Conservation (phyloP, 441 rosid genomes). For the Breynia disticha region DNA sequence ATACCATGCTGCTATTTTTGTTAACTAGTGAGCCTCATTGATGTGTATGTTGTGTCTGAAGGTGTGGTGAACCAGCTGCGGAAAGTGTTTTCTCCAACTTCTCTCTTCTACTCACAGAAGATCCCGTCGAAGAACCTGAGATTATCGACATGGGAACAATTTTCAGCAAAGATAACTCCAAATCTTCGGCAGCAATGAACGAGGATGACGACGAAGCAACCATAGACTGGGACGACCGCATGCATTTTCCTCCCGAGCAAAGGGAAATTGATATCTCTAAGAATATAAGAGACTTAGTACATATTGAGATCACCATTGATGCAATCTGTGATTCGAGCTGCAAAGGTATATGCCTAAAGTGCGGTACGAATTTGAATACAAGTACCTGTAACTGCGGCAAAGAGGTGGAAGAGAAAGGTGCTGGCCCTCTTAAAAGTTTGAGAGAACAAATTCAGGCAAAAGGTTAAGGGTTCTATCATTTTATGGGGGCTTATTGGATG, state of each 20-base stretch:
- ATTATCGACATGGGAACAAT: slow-evolving; percentile 42
- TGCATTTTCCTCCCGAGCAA: slow-evolving; percentile 55
- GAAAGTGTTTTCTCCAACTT: slow-evolving; percentile 69
- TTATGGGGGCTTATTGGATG: too few relatives aligned
- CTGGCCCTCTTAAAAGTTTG: too few relatives aligned
- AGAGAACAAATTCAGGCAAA: slow-evolving; percentile 50
- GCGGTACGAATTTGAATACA: slow-evolving; percentile 65
- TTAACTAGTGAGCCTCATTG: too few relatives aligned
- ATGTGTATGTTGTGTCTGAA: slow-evolving; percentile 13
- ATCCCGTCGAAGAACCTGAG: slow-evolving; percentile 64
- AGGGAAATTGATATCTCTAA: slow-evolving; percentile 74
- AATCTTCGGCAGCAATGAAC: slow-evolving; percentile 17
- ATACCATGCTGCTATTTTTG: too few relatives aligned
- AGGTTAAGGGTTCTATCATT: too few relatives aligned
- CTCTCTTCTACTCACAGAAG: slow-evolving; percentile 59
- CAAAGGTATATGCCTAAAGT: slow-evolving; percentile 68
- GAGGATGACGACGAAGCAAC: slow-evolving; percentile 37
- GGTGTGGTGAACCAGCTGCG: slow-evolving; percentile 69
- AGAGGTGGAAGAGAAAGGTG: slow-evolving; percentile 34
- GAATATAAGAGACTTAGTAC: slow-evolving; percentile 70
- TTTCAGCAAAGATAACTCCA: slow-evolving; percentile 25
- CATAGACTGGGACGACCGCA: slow-evolving; percentile 72
- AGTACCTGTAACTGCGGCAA: slow-evolving; percentile 47
- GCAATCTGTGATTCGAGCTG: slow-evolving; percentile 60
- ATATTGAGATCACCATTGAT: slow-evolving; percentile 59